These are phyloP conservation scores for Fusarium dlaminii DNA, from an alignment of 2,329 filamentous ascomycete species.

Conservation along the genomic window DNA sequence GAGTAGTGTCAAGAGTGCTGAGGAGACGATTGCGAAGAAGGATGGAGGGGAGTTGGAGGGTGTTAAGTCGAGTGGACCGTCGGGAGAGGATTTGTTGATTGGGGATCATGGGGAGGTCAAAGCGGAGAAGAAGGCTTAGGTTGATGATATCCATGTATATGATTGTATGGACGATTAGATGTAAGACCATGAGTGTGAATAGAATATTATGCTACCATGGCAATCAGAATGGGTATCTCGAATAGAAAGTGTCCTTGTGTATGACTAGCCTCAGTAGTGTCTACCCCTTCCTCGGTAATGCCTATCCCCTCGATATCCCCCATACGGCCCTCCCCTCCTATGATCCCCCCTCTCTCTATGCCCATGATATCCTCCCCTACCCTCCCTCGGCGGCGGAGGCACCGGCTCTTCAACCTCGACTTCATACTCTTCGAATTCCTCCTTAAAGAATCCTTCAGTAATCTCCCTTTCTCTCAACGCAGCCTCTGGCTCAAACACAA, in stretches of 20 bases:
- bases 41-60: conserved; percentile 43
- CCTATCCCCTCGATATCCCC: conserved; percentile 48
- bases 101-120: conserved; percentile 15
- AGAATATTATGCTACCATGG: neutral
- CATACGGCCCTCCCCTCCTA: conserved; percentile 47
- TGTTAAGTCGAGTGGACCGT: conserved; percentile 50
- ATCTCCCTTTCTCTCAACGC: conserved; percentile 76
- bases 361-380: conserved; percentile 45
- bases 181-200: neutral
- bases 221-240: conserved; percentile 21
- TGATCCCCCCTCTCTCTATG: conserved; percentile 47
- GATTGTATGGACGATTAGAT: neutral
- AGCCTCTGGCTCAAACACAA: conserved; percentile 84
- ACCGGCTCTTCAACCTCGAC: conserved; percentile 77
- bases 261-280: conserved; percentile 38
- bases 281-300: conserved; percentile 48
- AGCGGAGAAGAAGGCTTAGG: neutral
- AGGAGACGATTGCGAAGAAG: conserved; percentile 15
- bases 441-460: conserved; percentile 74
- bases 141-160: conserved; percentile 16
- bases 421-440: conserved; percentile 80
- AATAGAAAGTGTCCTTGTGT: neutral
- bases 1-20: conserved; percentile 68
- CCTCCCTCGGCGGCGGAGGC: conserved; percentile 42
- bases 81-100: conserved; percentile 46